Evolutionary conservation across 2,329 filamentous ascomycete species (phyloP).

Genomic region (Neocatenulostroma microsporum): DNA sequence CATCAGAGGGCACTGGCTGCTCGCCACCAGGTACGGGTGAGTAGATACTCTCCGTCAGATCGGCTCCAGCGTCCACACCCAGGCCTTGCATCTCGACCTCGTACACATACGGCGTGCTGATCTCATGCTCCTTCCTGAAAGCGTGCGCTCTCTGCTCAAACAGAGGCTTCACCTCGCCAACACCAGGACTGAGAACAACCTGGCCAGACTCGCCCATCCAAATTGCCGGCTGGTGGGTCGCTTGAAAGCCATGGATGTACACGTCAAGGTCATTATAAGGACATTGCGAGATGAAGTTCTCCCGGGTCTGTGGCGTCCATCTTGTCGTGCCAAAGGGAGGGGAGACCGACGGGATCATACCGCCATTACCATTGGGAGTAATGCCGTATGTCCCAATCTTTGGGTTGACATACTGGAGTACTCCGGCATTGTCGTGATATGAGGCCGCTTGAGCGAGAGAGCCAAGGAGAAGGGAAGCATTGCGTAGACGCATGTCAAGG

Average conservation of each 20-base stretch:
- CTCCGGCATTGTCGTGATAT: constrained; percentile 21
- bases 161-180: constrained; percentile 26
- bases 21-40: constrained; percentile 37
- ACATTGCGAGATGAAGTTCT: constrained; percentile 45
- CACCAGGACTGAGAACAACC: constrained; percentile 36
- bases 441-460: too few relatives aligned
- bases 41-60: constrained; percentile 26
- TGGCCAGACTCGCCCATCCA: constrained; percentile 47
- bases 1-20: constrained; percentile 31
- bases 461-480: too few relatives aligned
- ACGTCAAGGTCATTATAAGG: constrained; percentile 40
- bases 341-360: constrained; percentile 30
- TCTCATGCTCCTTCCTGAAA: constrained; percentile 39
- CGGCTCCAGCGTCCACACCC: constrained; percentile 22
- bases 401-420: constrained; percentile 26
- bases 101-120: constrained; percentile 41
- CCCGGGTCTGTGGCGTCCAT: constrained; percentile 43
- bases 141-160: constrained; percentile 37
- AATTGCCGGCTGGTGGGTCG: constrained; percentile 46
- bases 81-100: constrained; percentile 37
- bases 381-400: constrained; percentile 27
- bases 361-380: constrained; percentile 28
- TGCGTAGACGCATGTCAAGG: background rate
- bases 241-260: constrained; percentile 43
- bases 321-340: constrained; percentile 44